Evolutionary conservation across 441 rosid genomes (phyloP), one percentile per base, ranked within the genome.

Genomic region (Gossypium gossypioides): DNA sequence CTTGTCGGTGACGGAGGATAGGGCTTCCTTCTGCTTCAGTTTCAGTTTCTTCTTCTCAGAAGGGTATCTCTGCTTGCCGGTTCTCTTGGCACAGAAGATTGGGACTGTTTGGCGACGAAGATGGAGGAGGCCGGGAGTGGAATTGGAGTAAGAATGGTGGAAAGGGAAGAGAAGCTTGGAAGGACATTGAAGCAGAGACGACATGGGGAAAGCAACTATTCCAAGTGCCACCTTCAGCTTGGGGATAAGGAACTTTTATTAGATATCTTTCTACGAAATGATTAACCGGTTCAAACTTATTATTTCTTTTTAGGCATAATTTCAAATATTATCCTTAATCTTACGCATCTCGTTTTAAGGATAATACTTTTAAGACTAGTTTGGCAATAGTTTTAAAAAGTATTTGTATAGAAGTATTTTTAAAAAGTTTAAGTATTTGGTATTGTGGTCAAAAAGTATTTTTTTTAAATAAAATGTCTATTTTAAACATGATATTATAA

Each of bases 1-100:
- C 79, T 89, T 91, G 88, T 91, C 52, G 64, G 81, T 68, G 74
- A 88, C 86, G 3, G 80, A 76, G 5, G 78, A 54, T n/a, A 78
- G 78, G 60, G 86, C 79, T 70, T 84, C 84, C 61, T 89, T 87
- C 72, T 80, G 91, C 84, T 78, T 82, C 73, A 77, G 66, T 22
- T 81, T 88, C 61, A 91, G 84, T 83, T 88, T 91, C 84, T 79
- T 93, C 85, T 91, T 91, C 88, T 93, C 98, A 0, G 98, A 93
- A 18, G 98, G 98, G 76, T 93, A 93, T 75, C 97, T 80, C 77
- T 80, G 86, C 69, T 87, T 90, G n/a, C 93, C 97, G 7, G 91
- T 84, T 77, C 98, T 84, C 81, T 88, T 91, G 25, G 92, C 74
- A 84, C 85, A 81, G 85, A 74, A 42, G 77, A 82, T 54, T 63